These are phyloP conservation scores for Amphichorda felina DNA, from an alignment of 2,329 filamentous ascomycete genomes.

Conservation along the genomic window DNA sequence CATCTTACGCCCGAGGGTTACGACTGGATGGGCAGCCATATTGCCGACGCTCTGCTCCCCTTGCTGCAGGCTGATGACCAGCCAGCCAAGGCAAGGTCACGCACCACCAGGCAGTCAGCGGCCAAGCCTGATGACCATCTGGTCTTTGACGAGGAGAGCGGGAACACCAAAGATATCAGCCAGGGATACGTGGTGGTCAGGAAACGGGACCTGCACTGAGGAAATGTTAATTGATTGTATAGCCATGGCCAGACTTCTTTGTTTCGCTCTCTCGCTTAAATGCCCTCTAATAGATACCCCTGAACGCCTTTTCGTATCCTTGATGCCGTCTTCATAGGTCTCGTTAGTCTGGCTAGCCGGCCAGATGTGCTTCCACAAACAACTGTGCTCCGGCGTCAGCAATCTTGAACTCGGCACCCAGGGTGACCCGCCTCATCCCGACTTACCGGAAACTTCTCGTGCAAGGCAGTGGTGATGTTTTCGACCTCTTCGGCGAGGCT, in stretches of 20 bases:
- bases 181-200: constrained; percentile 43
- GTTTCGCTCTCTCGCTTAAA: too few species aligned
- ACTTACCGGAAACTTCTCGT: constrained; percentile 63
- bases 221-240: neutral
- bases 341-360: constrained; percentile 10
- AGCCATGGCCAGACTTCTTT: neutral
- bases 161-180: constrained; percentile 30
- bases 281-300: neutral
- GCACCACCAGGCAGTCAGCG: neutral
- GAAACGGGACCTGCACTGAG: constrained; percentile 36
- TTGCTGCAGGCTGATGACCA: constrained; percentile 17
- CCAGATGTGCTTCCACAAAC: constrained; percentile 44
- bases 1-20: constrained; percentile 49
- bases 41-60: constrained; percentile 39
- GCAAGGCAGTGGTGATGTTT: constrained; percentile 68
- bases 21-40: constrained; percentile 45
- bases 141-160: constrained; percentile 37
- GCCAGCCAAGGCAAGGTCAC: neutral
- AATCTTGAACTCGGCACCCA: neutral
- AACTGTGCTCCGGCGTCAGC: too few species aligned
- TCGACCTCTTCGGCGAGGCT: constrained; percentile 83
- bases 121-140: neutral
- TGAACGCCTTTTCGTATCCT: neutral
- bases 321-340: neutral
- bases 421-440: constrained; percentile 1